phyloP scores from a whole-genome alignment of 345 rosid genomes.

The Stellera chamaejasme region DNA sequence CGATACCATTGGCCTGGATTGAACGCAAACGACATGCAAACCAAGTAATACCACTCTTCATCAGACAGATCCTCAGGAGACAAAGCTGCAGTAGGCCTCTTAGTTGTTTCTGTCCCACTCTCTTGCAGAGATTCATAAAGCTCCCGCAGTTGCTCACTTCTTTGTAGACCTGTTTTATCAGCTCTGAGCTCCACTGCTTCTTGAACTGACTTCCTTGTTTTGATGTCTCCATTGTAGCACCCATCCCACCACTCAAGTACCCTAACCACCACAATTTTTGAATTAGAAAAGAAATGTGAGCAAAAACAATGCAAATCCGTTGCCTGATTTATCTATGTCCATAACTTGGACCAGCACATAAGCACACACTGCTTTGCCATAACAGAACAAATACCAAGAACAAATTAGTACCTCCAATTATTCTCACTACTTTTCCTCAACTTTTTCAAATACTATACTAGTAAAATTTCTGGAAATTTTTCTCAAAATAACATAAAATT shows the following conservation, averaged over 20 bases:
- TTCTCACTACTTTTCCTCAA: too few species aligned
- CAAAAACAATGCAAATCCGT: too few species aligned
- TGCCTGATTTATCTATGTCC: too few species aligned
- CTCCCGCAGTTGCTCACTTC: constrained; percentile 73
- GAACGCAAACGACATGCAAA: constrained; percentile 95
- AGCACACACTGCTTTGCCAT: too few species aligned
- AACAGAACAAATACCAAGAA: too few species aligned
- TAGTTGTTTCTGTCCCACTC: constrained; percentile 43
- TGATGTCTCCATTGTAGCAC: constrained; percentile 88
- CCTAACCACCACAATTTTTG: constrained; percentile 19
- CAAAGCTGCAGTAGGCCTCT: constrained; percentile 48
- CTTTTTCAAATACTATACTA: too few species aligned
- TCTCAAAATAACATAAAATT: too few species aligned
- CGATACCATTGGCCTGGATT: constrained; percentile 69
- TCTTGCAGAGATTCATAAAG: constrained; percentile 54
- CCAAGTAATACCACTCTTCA: constrained; percentile 96
- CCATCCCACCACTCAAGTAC: constrained; percentile 85
- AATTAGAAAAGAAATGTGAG: too few species aligned
- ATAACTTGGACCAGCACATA: too few species aligned
- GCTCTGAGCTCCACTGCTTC: constrained; percentile 37
- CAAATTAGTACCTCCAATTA: too few species aligned
- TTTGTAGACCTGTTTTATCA: constrained; percentile 63
- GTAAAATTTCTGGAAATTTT: too few species aligned
- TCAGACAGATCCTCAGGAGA: constrained; percentile 91
- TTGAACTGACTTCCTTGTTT: constrained; percentile 77